A percentile compares a stretch with the other conserved stretches of the same genome.
Conservation (phyloP, 345 rosid genomes). For the Barbarea vulgaris region DNA sequence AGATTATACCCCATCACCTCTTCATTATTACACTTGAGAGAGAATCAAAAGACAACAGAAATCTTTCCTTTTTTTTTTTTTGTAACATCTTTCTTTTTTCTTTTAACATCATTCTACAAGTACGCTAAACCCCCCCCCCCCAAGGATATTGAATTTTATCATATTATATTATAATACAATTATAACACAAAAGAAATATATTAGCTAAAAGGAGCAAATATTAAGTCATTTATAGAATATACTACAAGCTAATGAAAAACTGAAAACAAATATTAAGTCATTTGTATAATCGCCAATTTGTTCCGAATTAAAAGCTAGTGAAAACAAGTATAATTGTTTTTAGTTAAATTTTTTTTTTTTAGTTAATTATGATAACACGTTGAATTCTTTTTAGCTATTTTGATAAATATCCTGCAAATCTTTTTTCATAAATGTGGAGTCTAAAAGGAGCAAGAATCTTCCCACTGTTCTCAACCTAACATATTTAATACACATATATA, state of each 20-base stretch:
- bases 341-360: too few species aligned
- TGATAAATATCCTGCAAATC: slow-evolving; percentile 9
- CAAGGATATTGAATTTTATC: too few species aligned
- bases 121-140: too few species aligned
- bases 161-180: too few species aligned
- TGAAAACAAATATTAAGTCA: neutral
- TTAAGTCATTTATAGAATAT: neutral
- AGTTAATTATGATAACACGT: neutral
- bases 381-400: slow-evolving; percentile 10
- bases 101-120: too few species aligned
- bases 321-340: neutral
- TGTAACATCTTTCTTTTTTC: too few species aligned
- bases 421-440: slow-evolving; percentile 26
- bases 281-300: neutral
- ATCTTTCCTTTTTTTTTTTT: too few species aligned
- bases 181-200: too few species aligned
- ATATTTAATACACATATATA: slow-evolving; percentile 29
- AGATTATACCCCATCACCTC: too few species aligned
- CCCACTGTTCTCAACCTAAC: slow-evolving; percentile 30
- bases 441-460: slow-evolving; percentile 34
- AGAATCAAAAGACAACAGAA: too few species aligned
- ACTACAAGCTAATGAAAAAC: neutral
- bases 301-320: neutral
- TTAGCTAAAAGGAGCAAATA: too few species aligned
- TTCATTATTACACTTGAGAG: too few species aligned